These are phyloP conservation scores for Piper longum DNA, from an alignment of 164 flowering plant species.

Conservation along the genomic window DNA sequence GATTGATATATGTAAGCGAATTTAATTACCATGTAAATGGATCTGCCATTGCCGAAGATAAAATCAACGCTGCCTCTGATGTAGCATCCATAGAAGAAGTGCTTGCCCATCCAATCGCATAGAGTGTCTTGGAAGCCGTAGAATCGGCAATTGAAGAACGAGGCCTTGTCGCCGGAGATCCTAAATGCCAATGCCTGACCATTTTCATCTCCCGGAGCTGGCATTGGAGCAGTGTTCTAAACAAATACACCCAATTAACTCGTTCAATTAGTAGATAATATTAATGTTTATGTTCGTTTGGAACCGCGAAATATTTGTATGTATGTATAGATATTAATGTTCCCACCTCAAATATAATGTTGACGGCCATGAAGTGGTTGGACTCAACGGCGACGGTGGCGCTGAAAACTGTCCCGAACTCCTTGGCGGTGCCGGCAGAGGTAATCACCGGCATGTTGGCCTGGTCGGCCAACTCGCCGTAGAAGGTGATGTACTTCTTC, in stretches of 20 bases:
- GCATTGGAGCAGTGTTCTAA: slow-evolving; percentile 60
- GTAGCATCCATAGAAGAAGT: slow-evolving; percentile 32
- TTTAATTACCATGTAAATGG: slow-evolving; percentile 23
- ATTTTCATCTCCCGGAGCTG: slow-evolving; percentile 27
- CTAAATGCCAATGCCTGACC: slow-evolving; percentile 56
- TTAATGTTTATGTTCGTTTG: no score
- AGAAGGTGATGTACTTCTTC: slow-evolving; percentile 25
- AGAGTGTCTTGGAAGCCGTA: slow-evolving; percentile 53
- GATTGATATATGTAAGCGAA: no score
- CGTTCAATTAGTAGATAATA: no score
- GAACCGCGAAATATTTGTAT: no score
- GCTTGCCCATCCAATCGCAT: slow-evolving; percentile 29
- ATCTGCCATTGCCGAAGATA: slow-evolving; percentile 29
- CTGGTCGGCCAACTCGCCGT: slow-evolving; percentile 9
- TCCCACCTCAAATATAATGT: slow-evolving; percentile 22
- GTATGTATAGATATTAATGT: no score
- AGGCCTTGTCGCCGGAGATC: slow-evolving; percentile 33
- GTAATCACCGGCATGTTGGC: slow-evolving; percentile 12
- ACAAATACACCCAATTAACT: background rate
- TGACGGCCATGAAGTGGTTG: slow-evolving; percentile 29
- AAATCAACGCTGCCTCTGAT: slow-evolving; percentile 36
- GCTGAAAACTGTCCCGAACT: slow-evolving; percentile 25
- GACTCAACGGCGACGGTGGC: slow-evolving; percentile 31
- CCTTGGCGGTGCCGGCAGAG: slow-evolving; percentile 18
- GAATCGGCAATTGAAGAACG: slow-evolving; percentile 39